Evolutionary conservation across 208 protist genomes (phyloP), one percentile per base, ranked within the genome.

Genomic region (Wallacemonas rigidus): DNA sequence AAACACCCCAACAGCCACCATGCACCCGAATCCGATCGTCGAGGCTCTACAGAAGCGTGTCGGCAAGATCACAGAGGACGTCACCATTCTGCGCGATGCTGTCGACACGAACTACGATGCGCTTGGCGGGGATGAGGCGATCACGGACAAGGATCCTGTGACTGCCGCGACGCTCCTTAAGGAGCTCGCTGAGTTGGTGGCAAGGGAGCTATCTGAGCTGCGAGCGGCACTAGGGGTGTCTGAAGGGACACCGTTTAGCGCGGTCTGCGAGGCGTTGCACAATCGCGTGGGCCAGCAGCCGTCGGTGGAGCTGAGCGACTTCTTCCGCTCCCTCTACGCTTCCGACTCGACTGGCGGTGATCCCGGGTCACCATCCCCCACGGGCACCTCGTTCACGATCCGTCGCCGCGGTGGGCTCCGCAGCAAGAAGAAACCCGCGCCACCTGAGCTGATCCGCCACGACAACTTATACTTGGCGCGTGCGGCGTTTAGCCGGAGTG

Each of bases 381-480:
- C 57, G 36, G 5, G 0, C 6, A 44, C 11, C 4, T 63, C 57
- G 17, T 63, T 63, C 44, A 63, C 43, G 1, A 48, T 35, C 36
- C 43, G 43, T 8, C 63, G 63, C 11, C 63, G 63, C 44, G 48
- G 48, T 50, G 38, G 56, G 6, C 55, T 72, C 4, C 40, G 44
- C 12, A 72, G 64, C n/a, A 83, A 83, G 75, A 72, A 68, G 67
- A 83, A 83, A 56, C 78, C 78, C 9, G 43, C 54, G 6, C 38
- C 78, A n/a, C 74, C 78, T 4, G 78, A 77, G 44, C 43, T 69
- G 12, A 64, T 47, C 2, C 44, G 63, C 26, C 9, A 45, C 6
- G 70, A 76, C 35, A 41, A 8, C n/a, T 72, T 83, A 36, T 40
- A 64, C 9, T 70, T 83, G 12, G 60, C 70, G 44, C 75, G 74